These are phyloP conservation scores for Penicillium griseofulvum DNA, from an alignment of 2,329 filamentous ascomycete species.

Conservation along the genomic window DNA sequence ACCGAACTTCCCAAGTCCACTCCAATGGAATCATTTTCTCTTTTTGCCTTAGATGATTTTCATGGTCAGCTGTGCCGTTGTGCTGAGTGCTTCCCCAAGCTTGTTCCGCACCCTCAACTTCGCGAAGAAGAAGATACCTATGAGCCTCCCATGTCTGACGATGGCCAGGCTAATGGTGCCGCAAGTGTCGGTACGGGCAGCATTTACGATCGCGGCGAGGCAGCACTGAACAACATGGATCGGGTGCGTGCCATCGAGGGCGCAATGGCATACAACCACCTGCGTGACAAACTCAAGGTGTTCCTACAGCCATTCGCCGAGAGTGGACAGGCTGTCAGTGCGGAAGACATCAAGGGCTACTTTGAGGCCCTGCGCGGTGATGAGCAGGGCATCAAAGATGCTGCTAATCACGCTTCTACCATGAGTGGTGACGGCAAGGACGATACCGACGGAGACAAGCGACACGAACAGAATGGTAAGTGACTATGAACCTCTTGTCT, in stretches of 20 bases:
- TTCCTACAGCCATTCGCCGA: slow-evolving; percentile 95
- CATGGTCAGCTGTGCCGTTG: slow-evolving; percentile 81
- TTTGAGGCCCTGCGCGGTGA: slow-evolving; percentile 94
- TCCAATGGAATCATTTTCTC: slow-evolving; percentile 64
- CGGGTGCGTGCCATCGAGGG: slow-evolving; percentile 91
- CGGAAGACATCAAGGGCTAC: slow-evolving; percentile 93
- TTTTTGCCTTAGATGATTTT: slow-evolving; percentile 80
- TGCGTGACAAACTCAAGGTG: slow-evolving; percentile 92
- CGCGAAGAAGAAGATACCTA: slow-evolving; percentile 94
- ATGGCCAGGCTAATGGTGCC: slow-evolving; percentile 51
- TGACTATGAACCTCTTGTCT: slow-evolving; percentile 3
- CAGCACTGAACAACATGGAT: slow-evolving; percentile 85
- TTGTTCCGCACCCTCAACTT: slow-evolving; percentile 72
- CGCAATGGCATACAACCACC: slow-evolving; percentile 95
- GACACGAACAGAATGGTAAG: slow-evolving; percentile 50
- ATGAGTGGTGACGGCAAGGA: slow-evolving; percentile 31
- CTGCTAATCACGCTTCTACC: slow-evolving; percentile 53
- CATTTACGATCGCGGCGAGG: slow-evolving; percentile 87
- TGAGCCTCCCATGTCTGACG: slow-evolving; percentile 79
- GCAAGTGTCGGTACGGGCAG: slow-evolving; percentile 68
- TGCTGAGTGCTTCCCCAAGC: slow-evolving; percentile 69
- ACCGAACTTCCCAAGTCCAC: slow-evolving; percentile 54
- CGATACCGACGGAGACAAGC: slow-evolving; percentile 30
- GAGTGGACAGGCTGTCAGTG: slow-evolving; percentile 80
- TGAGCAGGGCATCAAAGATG: slow-evolving; percentile 67